Evolutionary conservation across 805 yeast genomes (phyloP), one percentile per base, ranked within the genome.

Genomic region (Candida maesae): DNA sequence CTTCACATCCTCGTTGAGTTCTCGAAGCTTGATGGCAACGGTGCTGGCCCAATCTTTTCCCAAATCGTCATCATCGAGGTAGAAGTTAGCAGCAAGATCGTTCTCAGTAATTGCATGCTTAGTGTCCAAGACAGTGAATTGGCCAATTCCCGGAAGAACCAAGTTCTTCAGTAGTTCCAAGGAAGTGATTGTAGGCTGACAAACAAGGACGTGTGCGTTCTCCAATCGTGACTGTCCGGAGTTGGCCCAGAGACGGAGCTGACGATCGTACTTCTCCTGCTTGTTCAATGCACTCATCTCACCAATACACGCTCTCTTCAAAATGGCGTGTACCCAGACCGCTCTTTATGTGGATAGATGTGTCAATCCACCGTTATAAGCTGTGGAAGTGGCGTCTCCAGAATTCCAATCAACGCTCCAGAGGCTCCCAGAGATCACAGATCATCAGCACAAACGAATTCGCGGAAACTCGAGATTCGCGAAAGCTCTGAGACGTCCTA

Each of bases 191-290:
- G 77, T 67, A 5, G 79, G 78, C 33, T 78, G 76, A 3, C 88
- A 51, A 3, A 88, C 59, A 41, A 88, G 74, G 3, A 89, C 69
- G 41, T 73, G 78, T 0, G 90, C 67, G 2, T 57, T 53, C 24
- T 76, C 76, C 14, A 91, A 66, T 6, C 68, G 65, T 4, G 59
- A 44, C 55, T 91, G 99, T 3, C 97, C 99, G 10, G 71, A 60
- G 0, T 73, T 54, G 2, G 86, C 89, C 98, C 98, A 91, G 13
- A 91, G 65, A 27, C 97, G 73, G 44, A 91, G 65, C 58, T 91
- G 98, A 28, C 99, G 72, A 60, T 90, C 96, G 57, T 86, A 89
- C 46, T 79, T 79, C 36, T 69, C 68, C 52, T 59, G 61, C 41
- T 67, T 74, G 47, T 31, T 46, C 41, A 48, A 8, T 28, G 18